Conservation (phyloP, 148 eudicot genomes). For the Agrostemma githago region DNA sequence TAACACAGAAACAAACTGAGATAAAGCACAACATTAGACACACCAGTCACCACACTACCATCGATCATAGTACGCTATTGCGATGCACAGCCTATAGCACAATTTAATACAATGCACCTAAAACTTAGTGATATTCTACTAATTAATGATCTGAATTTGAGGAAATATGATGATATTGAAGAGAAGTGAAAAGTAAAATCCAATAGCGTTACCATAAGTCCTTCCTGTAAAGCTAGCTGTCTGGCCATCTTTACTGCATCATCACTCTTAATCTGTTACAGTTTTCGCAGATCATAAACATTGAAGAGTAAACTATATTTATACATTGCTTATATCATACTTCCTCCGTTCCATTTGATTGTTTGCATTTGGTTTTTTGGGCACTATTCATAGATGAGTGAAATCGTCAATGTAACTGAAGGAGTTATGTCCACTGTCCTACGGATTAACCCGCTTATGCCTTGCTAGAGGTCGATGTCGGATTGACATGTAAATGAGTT, state of each 20-base stretch:
- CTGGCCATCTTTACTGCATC: constrained; percentile 94
- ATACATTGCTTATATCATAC: background rate
- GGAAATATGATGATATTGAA: background rate
- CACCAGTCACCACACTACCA: background rate
- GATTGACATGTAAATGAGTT: no score
- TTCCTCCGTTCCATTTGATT: no score
- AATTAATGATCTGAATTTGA: background rate
- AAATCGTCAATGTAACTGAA: no score
- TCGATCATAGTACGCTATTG: background rate
- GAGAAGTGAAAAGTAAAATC: background rate
- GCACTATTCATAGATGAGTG: no score
- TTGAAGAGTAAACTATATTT: background rate
- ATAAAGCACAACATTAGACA: background rate
- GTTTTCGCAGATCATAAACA: background rate
- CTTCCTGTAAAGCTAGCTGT: constrained; percentile 79
- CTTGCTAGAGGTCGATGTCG: no score
- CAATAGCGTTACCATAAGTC: constrained; percentile 59
- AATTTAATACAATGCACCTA: background rate
- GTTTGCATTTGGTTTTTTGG: no score
- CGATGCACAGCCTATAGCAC: background rate
- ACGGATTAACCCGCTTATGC: no score
- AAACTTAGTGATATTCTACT: background rate
- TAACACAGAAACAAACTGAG: background rate
- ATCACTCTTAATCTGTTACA: constrained; percentile 71
- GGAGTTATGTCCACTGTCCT: no score